A percentile compares a stretch with the other conserved stretches of the same genome.
phyloP scores from a whole-genome alignment of 192 early-diverging fungal species.

The Jimgerdemannia flammicorona region DNA sequence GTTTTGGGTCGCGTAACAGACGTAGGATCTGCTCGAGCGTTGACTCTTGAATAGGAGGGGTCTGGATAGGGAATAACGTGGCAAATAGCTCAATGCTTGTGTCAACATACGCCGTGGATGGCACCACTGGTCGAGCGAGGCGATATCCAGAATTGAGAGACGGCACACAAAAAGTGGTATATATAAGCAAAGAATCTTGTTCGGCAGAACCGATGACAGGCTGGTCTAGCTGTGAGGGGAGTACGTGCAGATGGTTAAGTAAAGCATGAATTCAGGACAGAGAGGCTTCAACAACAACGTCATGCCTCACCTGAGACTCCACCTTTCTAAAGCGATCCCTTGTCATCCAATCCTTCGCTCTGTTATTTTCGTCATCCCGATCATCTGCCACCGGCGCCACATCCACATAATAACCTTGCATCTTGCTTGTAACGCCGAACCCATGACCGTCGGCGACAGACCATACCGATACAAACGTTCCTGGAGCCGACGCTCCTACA shows the following conservation, averaged over 20 bases:
- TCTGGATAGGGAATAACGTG: conserved; percentile 64
- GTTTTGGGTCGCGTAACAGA: conserved; percentile 54
- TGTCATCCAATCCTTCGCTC: conserved; percentile 39
- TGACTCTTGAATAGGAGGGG: conserved; percentile 68
- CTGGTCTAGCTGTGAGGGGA: conserved; percentile 44
- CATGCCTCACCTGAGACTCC: conserved; percentile 6
- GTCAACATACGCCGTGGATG: conserved; percentile 68
- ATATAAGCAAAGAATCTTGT: conserved; percentile 57
- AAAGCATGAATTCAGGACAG: not conserved
- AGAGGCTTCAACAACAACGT: not conserved
- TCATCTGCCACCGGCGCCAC: conserved; percentile 33
- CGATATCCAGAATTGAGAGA: conserved; percentile 6
- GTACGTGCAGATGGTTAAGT: not conserved
- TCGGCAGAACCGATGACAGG: conserved; percentile 56
- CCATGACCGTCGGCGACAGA: conserved; percentile 51
- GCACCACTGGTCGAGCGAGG: conserved; percentile 42
- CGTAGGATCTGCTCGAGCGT: conserved; percentile 72
- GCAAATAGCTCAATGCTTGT: conserved; percentile 76
- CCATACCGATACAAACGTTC: conserved; percentile 49
- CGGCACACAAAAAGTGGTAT: conserved; percentile 33
- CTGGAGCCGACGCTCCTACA: conserved; percentile 41
- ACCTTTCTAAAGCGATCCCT: conserved; percentile 31
- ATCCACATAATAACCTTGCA: conserved; percentile 44
- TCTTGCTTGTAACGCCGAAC: conserved; percentile 52
- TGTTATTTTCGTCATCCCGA: conserved; percentile 35